phyloP scores from a whole-genome alignment of 176 grass and related monocot species.

The sorghum (Sorghum bicolor) region DNA sequence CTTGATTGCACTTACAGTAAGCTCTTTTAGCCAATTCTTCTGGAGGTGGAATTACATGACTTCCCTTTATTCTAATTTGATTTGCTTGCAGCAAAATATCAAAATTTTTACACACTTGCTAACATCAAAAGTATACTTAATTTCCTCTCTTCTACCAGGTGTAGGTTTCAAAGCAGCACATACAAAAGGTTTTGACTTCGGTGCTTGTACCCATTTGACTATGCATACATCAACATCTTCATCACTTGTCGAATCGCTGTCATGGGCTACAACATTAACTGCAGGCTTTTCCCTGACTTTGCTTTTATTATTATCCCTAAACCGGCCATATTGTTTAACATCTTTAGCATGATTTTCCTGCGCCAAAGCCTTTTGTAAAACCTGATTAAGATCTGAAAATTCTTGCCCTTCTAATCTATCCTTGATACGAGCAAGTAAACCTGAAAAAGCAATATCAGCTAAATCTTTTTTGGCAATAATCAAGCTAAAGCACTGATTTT shows the following conservation, averaged over 20 bases:
- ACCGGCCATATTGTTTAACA: background rate
- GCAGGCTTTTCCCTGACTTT: background rate
- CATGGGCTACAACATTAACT: background rate
- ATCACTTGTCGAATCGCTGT: background rate
- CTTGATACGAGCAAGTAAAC: background rate
- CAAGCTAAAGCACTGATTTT: background rate
- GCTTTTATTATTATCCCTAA: background rate
- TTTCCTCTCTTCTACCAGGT: background rate
- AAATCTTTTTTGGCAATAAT: background rate
- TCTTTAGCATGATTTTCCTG: background rate
- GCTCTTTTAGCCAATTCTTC: background rate
- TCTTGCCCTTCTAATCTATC: background rate
- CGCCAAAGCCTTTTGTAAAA: background rate
- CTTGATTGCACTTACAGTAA: background rate
- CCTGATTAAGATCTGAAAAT: background rate
- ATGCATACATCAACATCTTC: background rate
- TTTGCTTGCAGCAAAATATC: background rate
- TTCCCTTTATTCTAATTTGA: background rate
- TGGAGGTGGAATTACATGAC: background rate
- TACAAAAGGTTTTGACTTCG: background rate
- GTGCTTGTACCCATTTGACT: background rate
- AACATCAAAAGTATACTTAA: constrained; percentile 1
- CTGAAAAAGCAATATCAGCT: background rate
- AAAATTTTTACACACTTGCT: background rate
- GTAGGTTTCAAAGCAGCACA: background rate